Evolutionary conservation across 2,329 filamentous ascomycete genomes (phyloP).

Genomic region (Westerdykella aurantiaca): DNA sequence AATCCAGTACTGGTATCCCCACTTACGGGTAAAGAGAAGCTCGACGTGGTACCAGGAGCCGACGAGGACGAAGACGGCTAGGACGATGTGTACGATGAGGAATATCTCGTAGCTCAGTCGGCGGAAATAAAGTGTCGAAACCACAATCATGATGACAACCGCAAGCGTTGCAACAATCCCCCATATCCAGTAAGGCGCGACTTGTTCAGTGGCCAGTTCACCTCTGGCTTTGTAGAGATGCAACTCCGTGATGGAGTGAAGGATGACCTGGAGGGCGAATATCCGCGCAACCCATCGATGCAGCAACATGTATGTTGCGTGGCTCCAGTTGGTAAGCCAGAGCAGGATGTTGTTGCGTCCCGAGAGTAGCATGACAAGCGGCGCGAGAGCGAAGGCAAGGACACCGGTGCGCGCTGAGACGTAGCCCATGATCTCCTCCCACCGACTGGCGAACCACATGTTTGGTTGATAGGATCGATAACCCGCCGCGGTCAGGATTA

Average conservation of each 20-base stretch:
- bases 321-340: conserved; percentile 36
- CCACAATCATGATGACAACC: conserved; percentile 21
- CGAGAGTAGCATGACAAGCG: conserved; percentile 31
- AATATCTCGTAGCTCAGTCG: conserved; percentile 32
- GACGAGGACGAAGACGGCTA: conserved; percentile 26
- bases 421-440: conserved; percentile 25
- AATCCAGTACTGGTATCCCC: conserved; percentile 45
- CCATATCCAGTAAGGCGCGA: conserved; percentile 35
- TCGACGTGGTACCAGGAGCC: conserved; percentile 40
- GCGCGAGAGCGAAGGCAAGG: conserved; percentile 25
- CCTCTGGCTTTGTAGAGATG: conserved; percentile 15
- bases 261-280: conserved; percentile 15
- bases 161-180: conserved; percentile 34
- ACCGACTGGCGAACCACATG: conserved; percentile 33
- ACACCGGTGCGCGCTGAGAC: conserved; percentile 26
- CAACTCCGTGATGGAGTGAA: conserved; percentile 16
- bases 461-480: conserved; percentile 35
- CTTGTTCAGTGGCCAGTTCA: conserved; percentile 11
- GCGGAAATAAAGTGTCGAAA: conserved; percentile 25
- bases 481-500: conserved; percentile 11
- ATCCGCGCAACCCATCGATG: conserved; percentile 28
- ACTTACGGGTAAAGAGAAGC: conserved; percentile 15
- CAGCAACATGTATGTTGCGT: conserved; percentile 34
- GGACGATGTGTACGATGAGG: conserved; percentile 27
- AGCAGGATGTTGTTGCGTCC: conserved; percentile 38